phyloP scores from a whole-genome alignment of 163 green algal species.

The Chloromonas sp. region DNA sequence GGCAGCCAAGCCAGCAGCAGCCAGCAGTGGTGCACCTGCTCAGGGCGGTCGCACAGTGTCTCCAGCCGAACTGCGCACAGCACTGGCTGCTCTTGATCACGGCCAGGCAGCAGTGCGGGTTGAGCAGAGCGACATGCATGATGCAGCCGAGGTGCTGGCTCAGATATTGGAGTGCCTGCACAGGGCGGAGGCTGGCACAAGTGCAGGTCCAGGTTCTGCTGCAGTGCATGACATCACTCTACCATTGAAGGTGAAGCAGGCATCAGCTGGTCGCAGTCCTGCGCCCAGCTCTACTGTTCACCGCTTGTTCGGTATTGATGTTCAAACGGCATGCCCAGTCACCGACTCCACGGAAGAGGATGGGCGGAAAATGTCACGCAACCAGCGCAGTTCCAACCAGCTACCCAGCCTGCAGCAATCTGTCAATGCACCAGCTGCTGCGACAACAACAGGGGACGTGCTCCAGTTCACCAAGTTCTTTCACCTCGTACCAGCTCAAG shows the following conservation, averaged over 20 bases:
- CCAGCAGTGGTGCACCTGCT: neutral
- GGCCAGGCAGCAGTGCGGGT: conserved; percentile 36
- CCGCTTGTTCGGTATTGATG: conserved; percentile 71
- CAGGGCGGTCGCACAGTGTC: neutral
- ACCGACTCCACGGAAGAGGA: neutral
- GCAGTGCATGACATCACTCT: neutral
- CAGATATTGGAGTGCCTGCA: conserved; percentile 69
- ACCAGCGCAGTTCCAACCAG: too few relatives aligned
- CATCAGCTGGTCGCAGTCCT: neutral
- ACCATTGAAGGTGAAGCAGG: conserved; percentile 9
- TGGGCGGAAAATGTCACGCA: too few relatives aligned
- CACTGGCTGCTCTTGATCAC: neutral
- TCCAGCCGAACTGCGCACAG: neutral
- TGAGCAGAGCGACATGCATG: conserved; percentile 74
- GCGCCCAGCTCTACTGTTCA: conserved; percentile 36
- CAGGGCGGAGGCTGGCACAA: conserved; percentile 38
- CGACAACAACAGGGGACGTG: conserved; percentile 36
- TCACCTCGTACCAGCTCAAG: conserved; percentile 61
- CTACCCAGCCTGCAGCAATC: too few relatives aligned
- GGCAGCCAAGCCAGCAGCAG: conserved; percentile 2
- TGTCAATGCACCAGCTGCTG: neutral
- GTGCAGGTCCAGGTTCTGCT: neutral
- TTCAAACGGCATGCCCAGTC: conserved; percentile 41
- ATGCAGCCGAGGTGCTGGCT: conserved; percentile 72
- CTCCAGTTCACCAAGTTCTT: conserved; percentile 70